A percentile compares a stretch with the other conserved stretches of the same genome.
Conservation (phyloP, 139 green algal genomes). For the Mesotaenium endlicherianum region DNA sequence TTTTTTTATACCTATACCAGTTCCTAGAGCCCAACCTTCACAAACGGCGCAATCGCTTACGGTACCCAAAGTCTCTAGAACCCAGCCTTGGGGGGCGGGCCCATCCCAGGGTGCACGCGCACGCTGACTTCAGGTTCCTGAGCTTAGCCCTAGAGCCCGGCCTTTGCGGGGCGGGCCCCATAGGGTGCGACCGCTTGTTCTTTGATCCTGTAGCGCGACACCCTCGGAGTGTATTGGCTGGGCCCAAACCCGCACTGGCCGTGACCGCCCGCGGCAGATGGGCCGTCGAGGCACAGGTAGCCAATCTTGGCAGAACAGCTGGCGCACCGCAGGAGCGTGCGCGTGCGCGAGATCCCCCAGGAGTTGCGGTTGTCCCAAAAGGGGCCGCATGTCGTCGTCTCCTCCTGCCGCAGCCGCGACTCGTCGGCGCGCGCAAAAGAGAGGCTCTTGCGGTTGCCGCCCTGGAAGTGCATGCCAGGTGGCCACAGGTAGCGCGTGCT, state of each 20-base stretch:
- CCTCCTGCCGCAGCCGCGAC: background rate
- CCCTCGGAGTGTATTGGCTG: background rate
- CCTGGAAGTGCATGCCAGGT: background rate
- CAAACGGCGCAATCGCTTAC: too few species aligned
- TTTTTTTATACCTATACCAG: too few species aligned
- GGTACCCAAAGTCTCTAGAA: too few species aligned
- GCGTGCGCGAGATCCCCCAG: constrained; percentile 1
- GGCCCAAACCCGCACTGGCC: constrained; percentile 3
- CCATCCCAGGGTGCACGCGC: too few species aligned
- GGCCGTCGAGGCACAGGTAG: background rate
- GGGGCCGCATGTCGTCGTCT: background rate
- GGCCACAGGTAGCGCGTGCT: background rate
- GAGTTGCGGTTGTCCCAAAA: constrained; percentile 13
- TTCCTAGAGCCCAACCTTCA: too few species aligned
- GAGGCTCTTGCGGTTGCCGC: background rate
- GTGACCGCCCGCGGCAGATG: background rate
- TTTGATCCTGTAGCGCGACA: background rate
- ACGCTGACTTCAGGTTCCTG: too few species aligned
- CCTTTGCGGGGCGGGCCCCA: too few species aligned
- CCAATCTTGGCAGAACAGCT: background rate
- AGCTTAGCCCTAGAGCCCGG: too few species aligned
- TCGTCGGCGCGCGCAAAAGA: background rate
- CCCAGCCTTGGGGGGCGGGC: too few species aligned
- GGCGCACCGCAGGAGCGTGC: background rate
- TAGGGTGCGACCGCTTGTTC: background rate